Percentiles rank a stretch among this genome's conserved stretches.
Conservation (phyloP, 345 rosid genomes). For the Eucalyptus cladocalyx region DNA sequence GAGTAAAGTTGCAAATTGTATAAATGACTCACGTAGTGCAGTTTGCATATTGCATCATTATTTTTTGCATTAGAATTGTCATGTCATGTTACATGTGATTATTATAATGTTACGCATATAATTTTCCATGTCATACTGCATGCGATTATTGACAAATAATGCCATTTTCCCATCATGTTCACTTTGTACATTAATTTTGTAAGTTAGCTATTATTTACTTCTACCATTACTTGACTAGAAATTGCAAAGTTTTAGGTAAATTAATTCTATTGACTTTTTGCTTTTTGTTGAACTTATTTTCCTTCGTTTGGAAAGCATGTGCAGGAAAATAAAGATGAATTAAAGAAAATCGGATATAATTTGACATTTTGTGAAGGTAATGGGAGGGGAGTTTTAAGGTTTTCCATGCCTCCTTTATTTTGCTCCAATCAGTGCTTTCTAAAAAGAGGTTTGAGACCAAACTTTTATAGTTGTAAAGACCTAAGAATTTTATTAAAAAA, state of each 20-base stretch:
- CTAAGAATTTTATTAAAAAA: neutral
- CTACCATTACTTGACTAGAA: neutral
- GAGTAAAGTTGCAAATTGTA: neutral
- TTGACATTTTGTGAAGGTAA: neutral
- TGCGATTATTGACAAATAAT: neutral
- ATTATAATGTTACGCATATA: neutral
- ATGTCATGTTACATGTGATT: neutral
- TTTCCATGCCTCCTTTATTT: neutral
- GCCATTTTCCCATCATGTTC: neutral
- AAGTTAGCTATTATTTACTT: neutral
- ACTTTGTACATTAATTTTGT: neutral
- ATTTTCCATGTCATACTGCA: neutral
- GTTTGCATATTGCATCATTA: neutral
- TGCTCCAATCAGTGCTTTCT: neutral
- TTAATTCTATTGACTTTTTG: neutral
- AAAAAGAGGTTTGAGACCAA: neutral
- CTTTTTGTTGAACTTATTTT: neutral
- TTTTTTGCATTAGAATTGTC: neutral
- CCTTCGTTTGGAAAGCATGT: neutral
- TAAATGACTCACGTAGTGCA: neutral
- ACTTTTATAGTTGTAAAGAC: neutral
- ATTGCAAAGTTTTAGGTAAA: neutral
- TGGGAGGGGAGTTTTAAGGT: neutral
- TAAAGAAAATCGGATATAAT: neutral
- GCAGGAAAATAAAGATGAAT: neutral